Evolutionary conservation across 441 rosid genomes (phyloP), one percentile per base, ranked within the genome.

Genomic region (Erysimum cheiri): DNA sequence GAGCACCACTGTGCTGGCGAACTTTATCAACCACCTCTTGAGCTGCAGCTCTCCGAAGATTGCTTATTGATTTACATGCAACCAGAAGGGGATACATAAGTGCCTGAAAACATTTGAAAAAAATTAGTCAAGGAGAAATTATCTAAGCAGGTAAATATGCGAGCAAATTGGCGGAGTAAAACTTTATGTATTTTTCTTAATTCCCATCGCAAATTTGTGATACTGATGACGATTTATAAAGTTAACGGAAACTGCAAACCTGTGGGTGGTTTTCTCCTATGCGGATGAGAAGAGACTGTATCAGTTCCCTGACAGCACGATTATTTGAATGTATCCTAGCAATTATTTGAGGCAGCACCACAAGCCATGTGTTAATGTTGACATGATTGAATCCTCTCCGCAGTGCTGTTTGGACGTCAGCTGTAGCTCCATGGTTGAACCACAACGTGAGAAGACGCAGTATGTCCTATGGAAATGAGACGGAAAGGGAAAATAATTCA

Each of bases 71-170:
- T 83, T 96, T 96, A 73, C 98, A 96, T 4, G 99, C 99, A 74
- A 96, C 99, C 14, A 96, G 94, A 80, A 96, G 98, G 58, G 99
- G 98, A 75, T 93, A 96, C 98, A 96, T 96, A 63, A 96, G 98
- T 64, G 98, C 99, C 99, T 96, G 88, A 67, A 62, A 71, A 69
- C 74, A 43, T 70, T 35, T 29, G 29, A 6, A 36, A 74, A 19
- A 65, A 40, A 55, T 43, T 36, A 52, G 67, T 54, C 8, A 53
- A 39, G 67, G 50, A 48, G 28, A 35, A 41, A 50, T 24, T 36
- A 73, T 8, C 6, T 4, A 39, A 57, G 28, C 5, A 55, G 17
- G 43, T 24, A 49, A 46, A 69, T 49, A 41, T 70, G 26, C 26
- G 8, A 50, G 64, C 43, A 71, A 39, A 26, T 59, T 36, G 47